phyloP scores from a whole-genome alignment of 768 basidiomycete genomes.

The Leccinum aurantiacum region DNA sequence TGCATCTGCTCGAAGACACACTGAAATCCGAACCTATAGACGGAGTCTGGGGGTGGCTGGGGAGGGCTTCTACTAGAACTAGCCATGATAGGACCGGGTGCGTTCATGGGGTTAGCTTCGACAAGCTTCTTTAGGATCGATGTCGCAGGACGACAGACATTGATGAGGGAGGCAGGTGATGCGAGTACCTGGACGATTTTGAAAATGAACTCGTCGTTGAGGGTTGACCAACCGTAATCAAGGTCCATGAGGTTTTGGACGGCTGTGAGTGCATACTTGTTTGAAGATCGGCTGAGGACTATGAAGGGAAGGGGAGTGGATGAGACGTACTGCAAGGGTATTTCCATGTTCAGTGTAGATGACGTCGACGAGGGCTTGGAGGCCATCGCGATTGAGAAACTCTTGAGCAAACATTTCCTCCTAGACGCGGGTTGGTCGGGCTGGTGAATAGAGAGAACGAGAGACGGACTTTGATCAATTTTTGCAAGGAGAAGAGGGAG shows the following conservation, averaged over 20 bases:
- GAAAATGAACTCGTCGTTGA: conserved; percentile 71
- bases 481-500: conserved; percentile 77
- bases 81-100: conserved; percentile 55
- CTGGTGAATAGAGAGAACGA: background rate
- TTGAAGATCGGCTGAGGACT: conserved; percentile 10
- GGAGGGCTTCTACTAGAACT: conserved; percentile 62
- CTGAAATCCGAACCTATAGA: conserved; percentile 82
- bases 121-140: conserved; percentile 88
- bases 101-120: conserved; percentile 75
- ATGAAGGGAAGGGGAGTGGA: background rate
- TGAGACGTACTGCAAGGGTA: conserved; percentile 67
- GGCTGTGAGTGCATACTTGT: conserved; percentile 78
- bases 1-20: conserved; percentile 82
- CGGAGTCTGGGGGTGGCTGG: conserved; percentile 58
- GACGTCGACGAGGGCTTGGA: conserved; percentile 67
- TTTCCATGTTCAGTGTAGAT: conserved; percentile 74
- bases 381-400: conserved; percentile 73
- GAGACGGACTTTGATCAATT: conserved; percentile 64
- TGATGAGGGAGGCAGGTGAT: conserved; percentile 74
- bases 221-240: conserved; percentile 77
- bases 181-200: conserved; percentile 77
- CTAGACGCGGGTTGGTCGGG: conserved; percentile 35
- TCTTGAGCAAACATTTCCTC: conserved; percentile 82
- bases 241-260: conserved; percentile 90
- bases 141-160: conserved; percentile 89